These are phyloP conservation scores for Skeletonema potamos DNA, from an alignment of 108 stramenopile genomes.

Conservation along the genomic window DNA sequence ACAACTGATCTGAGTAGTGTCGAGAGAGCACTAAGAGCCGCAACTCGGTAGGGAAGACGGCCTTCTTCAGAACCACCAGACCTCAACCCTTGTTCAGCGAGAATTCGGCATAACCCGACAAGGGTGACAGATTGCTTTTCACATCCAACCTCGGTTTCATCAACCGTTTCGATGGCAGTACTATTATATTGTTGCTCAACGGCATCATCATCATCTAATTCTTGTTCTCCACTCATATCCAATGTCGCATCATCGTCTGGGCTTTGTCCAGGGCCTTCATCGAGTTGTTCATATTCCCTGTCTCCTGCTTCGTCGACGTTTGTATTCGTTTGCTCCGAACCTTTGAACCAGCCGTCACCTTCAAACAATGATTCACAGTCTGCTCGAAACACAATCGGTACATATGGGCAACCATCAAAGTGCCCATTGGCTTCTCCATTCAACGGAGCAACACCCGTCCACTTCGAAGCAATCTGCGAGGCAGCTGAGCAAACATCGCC, in stretches of 20 bases:
- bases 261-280: constrained; percentile 8
- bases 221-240: constrained; percentile 39
- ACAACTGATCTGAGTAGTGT: constrained; percentile 45
- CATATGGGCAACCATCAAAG: constrained; percentile 4
- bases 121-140: constrained; percentile 30
- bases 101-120: constrained; percentile 58
- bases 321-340: constrained; percentile 6
- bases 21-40: constrained; percentile 50
- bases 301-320: constrained; percentile 10
- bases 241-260: constrained; percentile 27
- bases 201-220: constrained; percentile 24
- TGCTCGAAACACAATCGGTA: constrained; percentile 35
- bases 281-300: constrained; percentile 14
- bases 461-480: constrained; percentile 41
- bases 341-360: constrained; percentile 57
- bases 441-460: constrained; percentile 19
- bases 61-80: constrained; percentile 41
- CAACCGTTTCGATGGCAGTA: neutral
- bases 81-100: constrained; percentile 61
- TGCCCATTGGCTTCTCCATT: constrained; percentile 1
- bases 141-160: neutral
- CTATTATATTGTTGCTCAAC: constrained; percentile 21
- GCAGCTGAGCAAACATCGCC: constrained; percentile 51
- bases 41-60: constrained; percentile 61
- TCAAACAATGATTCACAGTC: constrained; percentile 56